Base-by-base conservation (phyloP, 2,329 filamentous ascomycete species). In the Triangularia verruculosa region DNA sequence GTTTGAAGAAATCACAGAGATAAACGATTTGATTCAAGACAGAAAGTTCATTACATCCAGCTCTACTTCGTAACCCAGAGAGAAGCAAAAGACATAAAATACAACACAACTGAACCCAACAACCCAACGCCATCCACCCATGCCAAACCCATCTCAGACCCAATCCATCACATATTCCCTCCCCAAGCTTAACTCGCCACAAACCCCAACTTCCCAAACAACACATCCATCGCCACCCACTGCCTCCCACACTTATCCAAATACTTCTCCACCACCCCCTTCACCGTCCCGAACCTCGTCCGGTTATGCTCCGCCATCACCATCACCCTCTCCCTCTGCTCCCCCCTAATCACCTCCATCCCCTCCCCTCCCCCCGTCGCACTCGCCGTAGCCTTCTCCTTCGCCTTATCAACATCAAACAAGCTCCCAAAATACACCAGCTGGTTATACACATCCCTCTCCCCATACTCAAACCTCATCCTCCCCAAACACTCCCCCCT, bases 361-460 rank as follows among this genome's bases (percentile, higher is more conserved):
- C n/a, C 69, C 72, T 13, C 67, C 66, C 68, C 70, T 15, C 69
- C 65, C 5, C 66, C 75, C 53, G 81, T 84, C 24, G 79, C 79
- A 7, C 78, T 78, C n/a, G 77, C 80, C 54, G 74, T 77, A 20
- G 80, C 83, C 66, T 79, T 81, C 54, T 71, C 72, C 68, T 86
- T 86, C 13, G 90, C 90, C 78, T 91, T 92, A 66, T 98, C 93
- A 2, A 96, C 90, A 76, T 99, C 93, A 82, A 93, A 99, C 61
- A 98, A 78, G 57, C 84, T 84, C 28, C 90, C 85, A 74, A 93
- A 90, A 79, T 97, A 99, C 61, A 98, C 79, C 47, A 99, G 82
- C 78, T 99, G 95, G 76, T 96, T 98, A 79, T 97, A 98, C 64
- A 98, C 84, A 72, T 90, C 89, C 78, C 95, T 94, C 79, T 98